Conservation (phyloP, 2,329 filamentous ascomycete genomes). For the Colletotrichum tanaceti region DNA sequence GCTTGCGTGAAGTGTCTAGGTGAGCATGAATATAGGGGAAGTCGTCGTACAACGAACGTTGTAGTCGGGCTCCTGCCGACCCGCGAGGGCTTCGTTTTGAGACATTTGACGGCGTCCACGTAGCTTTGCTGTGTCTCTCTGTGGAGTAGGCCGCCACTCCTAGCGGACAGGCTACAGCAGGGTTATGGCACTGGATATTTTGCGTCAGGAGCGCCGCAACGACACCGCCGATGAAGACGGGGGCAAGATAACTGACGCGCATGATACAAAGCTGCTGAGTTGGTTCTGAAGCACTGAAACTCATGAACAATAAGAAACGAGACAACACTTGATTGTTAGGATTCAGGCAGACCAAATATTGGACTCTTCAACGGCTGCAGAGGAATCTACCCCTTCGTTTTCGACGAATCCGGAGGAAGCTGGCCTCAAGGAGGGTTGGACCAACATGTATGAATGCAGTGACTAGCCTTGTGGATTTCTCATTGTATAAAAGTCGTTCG, state of each 20-base stretch:
- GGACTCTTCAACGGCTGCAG: too few relatives aligned
- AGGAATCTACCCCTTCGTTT: background rate
- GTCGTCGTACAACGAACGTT: constrained; percentile 49
- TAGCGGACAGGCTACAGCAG: too few relatives aligned
- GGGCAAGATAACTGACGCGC: too few relatives aligned
- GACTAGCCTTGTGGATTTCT: background rate
- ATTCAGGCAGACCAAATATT: too few relatives aligned
- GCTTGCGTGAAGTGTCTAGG: constrained; percentile 34
- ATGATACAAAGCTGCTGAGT: too few relatives aligned
- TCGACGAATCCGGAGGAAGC: background rate
- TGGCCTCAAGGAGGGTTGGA: background rate
- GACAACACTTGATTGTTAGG: too few relatives aligned
- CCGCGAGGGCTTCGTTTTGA: constrained; percentile 45
- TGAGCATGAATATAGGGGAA: constrained; percentile 47
- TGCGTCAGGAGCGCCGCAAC: too few relatives aligned
- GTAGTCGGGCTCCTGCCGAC: constrained; percentile 41
- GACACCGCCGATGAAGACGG: too few relatives aligned
- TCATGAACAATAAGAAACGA: too few relatives aligned
- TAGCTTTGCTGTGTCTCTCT: constrained; percentile 5
- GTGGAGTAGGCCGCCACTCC: too few relatives aligned
- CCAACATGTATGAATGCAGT: background rate
- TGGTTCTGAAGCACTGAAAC: too few relatives aligned
- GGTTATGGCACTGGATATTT: too few relatives aligned
- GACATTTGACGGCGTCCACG: constrained; percentile 46
- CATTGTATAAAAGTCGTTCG: background rate